Evolutionary conservation across 345 rosid genomes (phyloP).

Genomic region (Corymbia maculata): DNA sequence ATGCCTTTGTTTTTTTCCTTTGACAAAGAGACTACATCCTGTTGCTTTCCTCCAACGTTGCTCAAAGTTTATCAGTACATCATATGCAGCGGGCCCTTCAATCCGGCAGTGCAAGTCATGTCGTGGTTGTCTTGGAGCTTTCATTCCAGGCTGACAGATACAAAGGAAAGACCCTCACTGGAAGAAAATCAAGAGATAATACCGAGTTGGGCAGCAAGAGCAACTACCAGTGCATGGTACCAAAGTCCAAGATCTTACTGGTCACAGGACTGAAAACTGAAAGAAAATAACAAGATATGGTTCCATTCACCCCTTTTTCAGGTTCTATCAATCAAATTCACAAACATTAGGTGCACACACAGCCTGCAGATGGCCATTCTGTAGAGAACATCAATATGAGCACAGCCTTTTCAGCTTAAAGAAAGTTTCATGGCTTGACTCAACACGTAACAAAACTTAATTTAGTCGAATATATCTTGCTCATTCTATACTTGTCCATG

Average conservation of each 20-base stretch:
- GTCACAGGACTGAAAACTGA: neutral
- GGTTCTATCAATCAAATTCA: neutral
- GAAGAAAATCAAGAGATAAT: neutral
- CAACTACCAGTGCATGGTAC: neutral
- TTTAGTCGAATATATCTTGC: neutral
- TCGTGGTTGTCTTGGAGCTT: slow-evolving; percentile 96
- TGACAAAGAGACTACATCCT: slow-evolving; percentile 32
- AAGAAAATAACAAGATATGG: neutral
- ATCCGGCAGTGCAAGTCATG: slow-evolving; percentile 88
- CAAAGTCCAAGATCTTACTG: neutral
- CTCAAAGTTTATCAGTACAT: slow-evolving; percentile 91
- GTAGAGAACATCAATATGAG: neutral
- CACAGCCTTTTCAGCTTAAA: neutral
- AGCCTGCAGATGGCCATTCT: neutral
- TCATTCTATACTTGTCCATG: neutral
- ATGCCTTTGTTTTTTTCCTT: slow-evolving; percentile 50
- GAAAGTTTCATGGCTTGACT: neutral
- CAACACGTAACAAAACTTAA: neutral
- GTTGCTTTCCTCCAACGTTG: slow-evolving; percentile 93
- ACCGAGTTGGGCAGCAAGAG: neutral
- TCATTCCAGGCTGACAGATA: slow-evolving; percentile 36
- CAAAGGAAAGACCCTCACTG: neutral
- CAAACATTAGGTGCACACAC: neutral
- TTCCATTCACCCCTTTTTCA: neutral
- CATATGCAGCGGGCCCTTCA: slow-evolving; percentile 96